Base-by-base conservation (phyloP, 352 stramenopile species). In the Phytophthora quininea region DNA sequence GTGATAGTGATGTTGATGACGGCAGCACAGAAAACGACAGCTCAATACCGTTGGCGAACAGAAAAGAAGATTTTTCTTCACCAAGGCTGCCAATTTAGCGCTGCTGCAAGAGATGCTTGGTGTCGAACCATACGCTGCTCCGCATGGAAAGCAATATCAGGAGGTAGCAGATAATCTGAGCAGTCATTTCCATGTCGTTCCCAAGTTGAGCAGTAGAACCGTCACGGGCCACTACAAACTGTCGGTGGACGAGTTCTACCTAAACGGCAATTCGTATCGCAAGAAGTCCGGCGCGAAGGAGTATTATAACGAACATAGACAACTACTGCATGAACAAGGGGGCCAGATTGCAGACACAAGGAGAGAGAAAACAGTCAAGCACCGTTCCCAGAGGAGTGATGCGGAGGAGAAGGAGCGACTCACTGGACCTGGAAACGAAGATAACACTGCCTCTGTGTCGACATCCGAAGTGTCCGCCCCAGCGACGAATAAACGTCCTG, bases 221-320 rank as follows among this genome's bases (percentile, higher is more conserved):
- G 40, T 66, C 9, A 59, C 45, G 15, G 50, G 59, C 19, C 58
- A 24, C 10, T 55, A 59, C n/a, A 52, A 52, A n/a, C 49, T n/a
- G 2, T 33, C 49, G 15, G 38, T 66, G 0, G 57, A 66, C 3
- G n/a, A 54, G 32, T 66, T 66, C 27, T 55, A 66, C 0, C 12
- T 11, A 14, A 38, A 42, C 0, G 58, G 54, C 24, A 31, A 35
- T 8, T 45, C 32, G 12, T 66, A 59, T 32, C 35, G 48, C 15
- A 58, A 64, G 3, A 60, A 52, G 11, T 52, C 54, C 4, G 15
- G 54, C 15, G 30, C 40, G 3, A 8, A 35, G 1, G 54, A 53
- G 10, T 14, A 35, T 12, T 60, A 46, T 29, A 52, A 29, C 1
- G n/a, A 60, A 30, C 29, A 45, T 29, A 40, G 35, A 40, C 35